Percentiles rank a stretch among this genome's conserved stretches.
Evolutionary conservation across 495 filamentous ascomycete genomes (phyloP).

Genomic region (Paragyromitra xinjiangensis): DNA sequence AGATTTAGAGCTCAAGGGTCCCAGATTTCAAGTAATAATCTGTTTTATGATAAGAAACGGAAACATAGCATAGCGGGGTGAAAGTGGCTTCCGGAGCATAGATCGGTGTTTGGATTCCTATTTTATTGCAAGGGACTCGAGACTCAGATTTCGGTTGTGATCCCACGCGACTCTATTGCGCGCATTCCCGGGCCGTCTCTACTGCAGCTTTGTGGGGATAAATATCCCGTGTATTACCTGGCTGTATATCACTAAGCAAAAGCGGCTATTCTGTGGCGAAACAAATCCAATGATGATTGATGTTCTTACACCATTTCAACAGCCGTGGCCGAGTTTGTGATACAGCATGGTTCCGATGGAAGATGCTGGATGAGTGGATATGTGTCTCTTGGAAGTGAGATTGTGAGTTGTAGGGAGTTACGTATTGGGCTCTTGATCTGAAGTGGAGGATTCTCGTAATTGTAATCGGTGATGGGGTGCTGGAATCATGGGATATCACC

Average conservation of each 20-base stretch:
- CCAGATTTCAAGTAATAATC: slow-evolving; percentile 1
- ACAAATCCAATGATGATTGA: neutral
- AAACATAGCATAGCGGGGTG: neutral
- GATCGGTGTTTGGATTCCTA: neutral
- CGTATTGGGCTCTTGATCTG: too few species aligned
- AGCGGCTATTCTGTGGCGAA: neutral
- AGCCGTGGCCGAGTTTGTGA: neutral
- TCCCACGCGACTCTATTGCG: neutral
- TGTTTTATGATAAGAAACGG: neutral
- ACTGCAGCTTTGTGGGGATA: neutral
- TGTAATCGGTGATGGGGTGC: too few species aligned
- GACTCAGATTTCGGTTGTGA: neutral
- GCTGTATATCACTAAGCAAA: neutral
- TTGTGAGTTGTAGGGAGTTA: too few species aligned
- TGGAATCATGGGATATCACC: too few species aligned
- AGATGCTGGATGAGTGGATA: too few species aligned
- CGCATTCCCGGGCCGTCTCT: neutral
- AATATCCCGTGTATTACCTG: neutral
- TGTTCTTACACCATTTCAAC: neutral
- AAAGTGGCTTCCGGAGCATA: neutral
- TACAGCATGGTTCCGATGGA: neutral
- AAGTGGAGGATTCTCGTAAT: too few species aligned
- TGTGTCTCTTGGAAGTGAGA: too few species aligned
- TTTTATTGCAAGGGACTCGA: neutral
- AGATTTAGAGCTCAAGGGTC: slow-evolving; percentile 7